Percentiles rank a stretch among this genome's conserved stretches.
phyloP scores from a whole-genome alignment of 495 filamentous ascomycete species.

The Zalerion maritima region DNA sequence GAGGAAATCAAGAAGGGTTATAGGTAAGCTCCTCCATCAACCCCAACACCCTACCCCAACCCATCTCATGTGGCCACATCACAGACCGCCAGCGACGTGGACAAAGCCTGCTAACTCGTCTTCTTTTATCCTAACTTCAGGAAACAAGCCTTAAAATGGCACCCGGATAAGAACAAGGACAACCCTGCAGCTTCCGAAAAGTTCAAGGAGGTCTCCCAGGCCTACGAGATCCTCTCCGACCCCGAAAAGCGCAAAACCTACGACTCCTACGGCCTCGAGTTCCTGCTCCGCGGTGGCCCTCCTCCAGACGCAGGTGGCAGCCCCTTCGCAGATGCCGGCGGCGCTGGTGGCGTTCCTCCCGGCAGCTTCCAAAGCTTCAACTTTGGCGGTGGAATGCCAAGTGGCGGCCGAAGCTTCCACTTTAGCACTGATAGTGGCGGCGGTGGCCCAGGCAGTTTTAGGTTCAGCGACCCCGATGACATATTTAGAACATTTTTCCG shows the following conservation, averaged over 20 bases:
- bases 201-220: constrained; percentile 92
- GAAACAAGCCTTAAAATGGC: constrained; percentile 79
- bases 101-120: constrained; percentile 13
- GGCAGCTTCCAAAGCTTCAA: constrained; percentile 38
- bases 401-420: constrained; percentile 49
- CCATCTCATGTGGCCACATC: background rate
- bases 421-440: constrained; percentile 49
- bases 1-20: constrained; percentile 98
- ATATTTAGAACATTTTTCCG: constrained; percentile 75
- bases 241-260: constrained; percentile 95
- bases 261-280: constrained; percentile 89
- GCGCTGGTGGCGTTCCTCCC: constrained; percentile 29
- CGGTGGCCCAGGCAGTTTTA: constrained; percentile 42
- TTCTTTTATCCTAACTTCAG: constrained; percentile 23
- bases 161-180: constrained; percentile 96
- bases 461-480: constrained; percentile 65
- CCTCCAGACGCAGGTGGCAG: constrained; percentile 35
- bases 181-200: constrained; percentile 70
- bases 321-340: constrained; percentile 25
- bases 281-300: constrained; percentile 76
- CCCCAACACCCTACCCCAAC: background rate
- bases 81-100: background rate
- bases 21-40: constrained; percentile 36
- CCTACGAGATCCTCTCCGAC: constrained; percentile 94
- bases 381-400: constrained; percentile 32